Base-by-base conservation (phyloP, 139 green algal species). In the Asterochloris erici region DNA sequence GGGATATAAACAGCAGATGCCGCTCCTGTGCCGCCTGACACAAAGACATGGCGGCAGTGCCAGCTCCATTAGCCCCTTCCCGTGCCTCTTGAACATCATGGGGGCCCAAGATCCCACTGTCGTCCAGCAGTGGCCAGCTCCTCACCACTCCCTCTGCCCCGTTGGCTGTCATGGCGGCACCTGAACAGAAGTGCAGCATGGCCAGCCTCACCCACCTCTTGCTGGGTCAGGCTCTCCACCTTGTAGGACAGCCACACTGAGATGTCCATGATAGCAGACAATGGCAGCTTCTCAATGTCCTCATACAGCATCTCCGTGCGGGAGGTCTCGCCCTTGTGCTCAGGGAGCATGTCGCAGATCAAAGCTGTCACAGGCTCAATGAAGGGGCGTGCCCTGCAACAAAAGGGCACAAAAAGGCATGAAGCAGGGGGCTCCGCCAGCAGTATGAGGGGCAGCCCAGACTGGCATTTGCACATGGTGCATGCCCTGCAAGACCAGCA, bases 181-280 rank as follows among this genome's bases (percentile, higher is more conserved):
- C 2, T 54, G 38, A 54, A n/a, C n/a, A n/a, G n/a, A 10, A 6
- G 38, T 54, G 38, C 38, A 54, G 38, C 38, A 54, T 54, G 38
- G 38, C 38, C 38, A 54, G 38, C 38, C 38, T 6, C 38, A 54
- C 26, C 12, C 38, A 82, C 81, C 69, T 85, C 86, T 82, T 91
- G 84, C 27, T 95, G 87, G 74, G 85, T 90, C 27, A 97, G 89
- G 17, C 90, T 86, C 75, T 97, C 93, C 69, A 97, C 79, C 85
- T 95, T 95, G 79, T 97, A 92, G 0, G 89, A 94, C 29, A 97
- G 85, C 90, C 91, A 97, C 86, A 96, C 93, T 21, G 88, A 86
- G 60, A 97, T 93, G n/a, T 85, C 84, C 24, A 73, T 75, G 14
- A 93, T 81, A 28, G 92, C 91, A 21, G 91, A 89, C 21, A 82